These are phyloP conservation scores for Phtheirospermum japonicum DNA, from an alignment of 257 asterid species.

Conservation along the genomic window DNA sequence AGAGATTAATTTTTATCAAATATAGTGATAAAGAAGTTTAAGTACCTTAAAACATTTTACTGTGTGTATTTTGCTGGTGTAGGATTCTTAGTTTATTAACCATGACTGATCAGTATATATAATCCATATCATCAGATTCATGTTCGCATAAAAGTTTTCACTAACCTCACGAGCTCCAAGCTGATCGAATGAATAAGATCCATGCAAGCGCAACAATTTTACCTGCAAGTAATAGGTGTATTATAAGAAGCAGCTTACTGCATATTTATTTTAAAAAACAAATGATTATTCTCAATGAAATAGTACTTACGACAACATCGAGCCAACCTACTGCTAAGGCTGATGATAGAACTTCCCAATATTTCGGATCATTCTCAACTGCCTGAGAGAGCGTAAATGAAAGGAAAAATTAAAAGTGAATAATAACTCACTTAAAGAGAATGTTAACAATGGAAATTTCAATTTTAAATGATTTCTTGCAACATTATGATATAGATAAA, in stretches of 20 bases:
- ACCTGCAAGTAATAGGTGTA: conserved; percentile 48
- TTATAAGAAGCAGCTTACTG: conserved; percentile 24
- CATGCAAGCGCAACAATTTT: conserved; percentile 85
- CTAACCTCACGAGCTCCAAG: conserved; percentile 86
- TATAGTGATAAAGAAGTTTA: neutral
- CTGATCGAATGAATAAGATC: conserved; percentile 81
- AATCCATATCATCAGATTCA: neutral
- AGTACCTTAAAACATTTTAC: neutral
- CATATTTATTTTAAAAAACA: conserved; percentile 2
- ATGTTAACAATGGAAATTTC: conserved; percentile 15
- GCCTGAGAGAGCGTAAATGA: conserved; percentile 39
- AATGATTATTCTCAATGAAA: conserved; percentile 4
- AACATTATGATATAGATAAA: neutral
- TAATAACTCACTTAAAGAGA: conserved; percentile 9
- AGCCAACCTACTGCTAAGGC: conserved; percentile 97
- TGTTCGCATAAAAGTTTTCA: neutral
- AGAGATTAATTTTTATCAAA: no score
- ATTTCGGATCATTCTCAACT: conserved; percentile 80
- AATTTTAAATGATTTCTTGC: conserved; percentile 11
- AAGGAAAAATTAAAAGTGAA: conserved; percentile 1
- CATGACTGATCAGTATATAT: neutral
- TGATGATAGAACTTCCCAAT: conserved; percentile 87
- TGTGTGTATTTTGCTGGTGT: neutral
- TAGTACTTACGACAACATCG: conserved; percentile 67
- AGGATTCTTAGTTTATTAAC: neutral